Evolutionary conservation across 257 asterid genomes (phyloP).

Genomic region (Nicotiana knightiana): DNA sequence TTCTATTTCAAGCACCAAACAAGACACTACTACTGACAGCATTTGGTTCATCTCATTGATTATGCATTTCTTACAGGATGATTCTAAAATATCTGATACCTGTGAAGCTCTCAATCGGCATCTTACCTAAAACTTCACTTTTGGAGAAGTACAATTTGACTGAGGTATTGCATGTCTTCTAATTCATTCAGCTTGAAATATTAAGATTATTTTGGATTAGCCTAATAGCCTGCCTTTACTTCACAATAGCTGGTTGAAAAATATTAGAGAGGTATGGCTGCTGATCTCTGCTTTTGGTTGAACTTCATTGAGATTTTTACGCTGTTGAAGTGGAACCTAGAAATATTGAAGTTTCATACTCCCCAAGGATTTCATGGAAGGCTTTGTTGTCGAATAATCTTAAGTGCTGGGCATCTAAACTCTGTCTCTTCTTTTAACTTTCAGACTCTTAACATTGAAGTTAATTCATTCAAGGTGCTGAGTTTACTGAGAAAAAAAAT

Average conservation of each 20-base stretch:
- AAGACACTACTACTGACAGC: neutral
- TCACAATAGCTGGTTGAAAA: neutral
- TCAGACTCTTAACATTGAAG: neutral
- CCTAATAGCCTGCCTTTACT: neutral
- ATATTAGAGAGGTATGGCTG: neutral
- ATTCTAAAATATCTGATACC: slow-evolving; percentile 87
- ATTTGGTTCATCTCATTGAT: neutral
- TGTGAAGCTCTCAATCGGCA: slow-evolving; percentile 88
- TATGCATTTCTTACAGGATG: slow-evolving; percentile 48
- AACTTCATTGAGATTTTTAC: neutral
- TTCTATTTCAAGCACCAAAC: neutral
- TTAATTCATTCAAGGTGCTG: neutral
- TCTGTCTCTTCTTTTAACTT: neutral
- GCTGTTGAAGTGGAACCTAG: neutral
- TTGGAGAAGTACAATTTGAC: slow-evolving; percentile 69
- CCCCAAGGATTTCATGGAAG: neutral
- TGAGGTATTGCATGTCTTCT: slow-evolving; percentile 52
- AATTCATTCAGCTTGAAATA: neutral
- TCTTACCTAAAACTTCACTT: slow-evolving; percentile 50
- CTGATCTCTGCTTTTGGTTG: neutral
- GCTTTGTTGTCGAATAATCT: neutral
- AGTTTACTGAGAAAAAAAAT: neutral
- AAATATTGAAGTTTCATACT: neutral
- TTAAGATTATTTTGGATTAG: neutral
- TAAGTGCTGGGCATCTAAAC: neutral